Conservation (phyloP, 352 stramenopile genomes). For the Globisporangium recalcitrans region DNA sequence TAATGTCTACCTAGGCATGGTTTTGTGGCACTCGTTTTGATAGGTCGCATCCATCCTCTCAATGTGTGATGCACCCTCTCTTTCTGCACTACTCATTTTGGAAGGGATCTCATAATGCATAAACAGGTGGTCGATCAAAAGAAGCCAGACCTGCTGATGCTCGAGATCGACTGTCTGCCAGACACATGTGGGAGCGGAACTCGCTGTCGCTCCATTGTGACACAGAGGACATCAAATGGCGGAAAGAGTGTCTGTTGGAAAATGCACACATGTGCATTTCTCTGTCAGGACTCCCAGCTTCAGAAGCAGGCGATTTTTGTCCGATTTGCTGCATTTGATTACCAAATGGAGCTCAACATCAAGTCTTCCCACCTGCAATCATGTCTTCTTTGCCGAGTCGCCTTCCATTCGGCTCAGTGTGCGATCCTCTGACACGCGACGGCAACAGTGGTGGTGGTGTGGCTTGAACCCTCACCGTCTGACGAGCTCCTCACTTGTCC, state of each 20-base stretch:
- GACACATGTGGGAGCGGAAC: neutral
- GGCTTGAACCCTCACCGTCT: too few species aligned
- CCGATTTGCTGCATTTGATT: neutral
- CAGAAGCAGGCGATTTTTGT: neutral
- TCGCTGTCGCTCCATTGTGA: neutral
- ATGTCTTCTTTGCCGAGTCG: neutral
- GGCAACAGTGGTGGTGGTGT: neutral
- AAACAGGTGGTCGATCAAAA: neutral
- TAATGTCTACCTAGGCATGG: too few species aligned
- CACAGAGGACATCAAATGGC: neutral
- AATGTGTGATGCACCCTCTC: too few species aligned
- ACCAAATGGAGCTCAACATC: neutral
- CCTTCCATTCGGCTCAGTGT: neutral
- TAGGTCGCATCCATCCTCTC: too few species aligned
- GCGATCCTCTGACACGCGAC: neutral
- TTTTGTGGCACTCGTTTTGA: too few species aligned
- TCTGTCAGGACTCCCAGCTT: neutral
- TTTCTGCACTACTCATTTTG: too few species aligned
- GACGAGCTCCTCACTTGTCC: neutral
- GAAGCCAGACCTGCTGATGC: neutral
- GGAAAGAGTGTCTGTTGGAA: neutral
- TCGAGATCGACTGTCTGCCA: neutral
- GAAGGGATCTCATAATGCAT: too few species aligned
- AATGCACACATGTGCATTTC: neutral
- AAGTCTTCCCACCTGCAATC: neutral